Conservation (phyloP, 306 rosid genomes). For the Rosa chinensis region DNA sequence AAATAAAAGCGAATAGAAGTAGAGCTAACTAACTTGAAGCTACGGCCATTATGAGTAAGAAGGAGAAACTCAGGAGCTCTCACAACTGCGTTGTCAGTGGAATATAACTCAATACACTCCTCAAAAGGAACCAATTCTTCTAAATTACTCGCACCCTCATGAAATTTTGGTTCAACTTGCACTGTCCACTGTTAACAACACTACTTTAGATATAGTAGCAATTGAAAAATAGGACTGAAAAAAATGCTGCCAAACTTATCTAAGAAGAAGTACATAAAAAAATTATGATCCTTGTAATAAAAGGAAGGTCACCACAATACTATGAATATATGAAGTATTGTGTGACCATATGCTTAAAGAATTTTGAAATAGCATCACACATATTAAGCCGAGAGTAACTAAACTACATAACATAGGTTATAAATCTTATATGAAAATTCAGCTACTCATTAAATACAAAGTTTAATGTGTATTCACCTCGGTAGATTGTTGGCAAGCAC, state of each 20-base stretch:
- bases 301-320: not conserved
- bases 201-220: conserved; percentile 11
- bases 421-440: conserved; percentile 12
- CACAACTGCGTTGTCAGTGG: conserved; percentile 67
- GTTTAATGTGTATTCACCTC: conserved; percentile 55
- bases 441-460: conserved; percentile 23
- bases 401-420: not conserved
- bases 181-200: conserved; percentile 79
- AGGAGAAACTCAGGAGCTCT: conserved; percentile 77
- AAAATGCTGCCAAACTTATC: not conserved
- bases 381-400: not conserved
- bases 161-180: conserved; percentile 80
- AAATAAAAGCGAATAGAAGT: conserved; percentile 22
- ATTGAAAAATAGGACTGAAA: not conserved
- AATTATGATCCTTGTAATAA: not conserved
- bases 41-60: conserved; percentile 93
- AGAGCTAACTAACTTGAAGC: conserved; percentile 72
- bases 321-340: no score
- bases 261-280: not conserved
- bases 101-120: conserved; percentile 72
- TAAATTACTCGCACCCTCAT: conserved; percentile 82
- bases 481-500: conserved; percentile 64
- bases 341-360: not conserved
- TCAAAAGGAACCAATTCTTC: conserved; percentile 91
- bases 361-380: not conserved